Percentiles rank a stretch among this genome's conserved stretches.
These are phyloP conservation scores for Cladosporium sp. DNA, from an alignment of 2,329 filamentous ascomycete species.

Conservation along the genomic window DNA sequence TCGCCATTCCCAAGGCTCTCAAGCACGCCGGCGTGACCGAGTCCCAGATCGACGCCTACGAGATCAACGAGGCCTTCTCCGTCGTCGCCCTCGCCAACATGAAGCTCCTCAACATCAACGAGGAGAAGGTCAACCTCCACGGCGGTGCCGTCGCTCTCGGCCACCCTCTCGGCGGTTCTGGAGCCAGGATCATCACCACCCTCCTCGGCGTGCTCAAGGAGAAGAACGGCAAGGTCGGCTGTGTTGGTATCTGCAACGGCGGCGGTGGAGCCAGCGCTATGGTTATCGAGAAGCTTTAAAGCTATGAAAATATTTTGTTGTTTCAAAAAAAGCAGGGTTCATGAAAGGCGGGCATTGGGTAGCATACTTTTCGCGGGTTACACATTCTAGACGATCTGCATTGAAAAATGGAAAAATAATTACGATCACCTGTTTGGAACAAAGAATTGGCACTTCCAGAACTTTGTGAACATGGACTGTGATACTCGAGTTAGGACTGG, in stretches of 20 bases:
- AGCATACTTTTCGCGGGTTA: slow-evolving; percentile 1
- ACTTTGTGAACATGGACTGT: background rate
- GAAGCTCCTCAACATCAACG: slow-evolving; percentile 77
- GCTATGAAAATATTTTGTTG: background rate
- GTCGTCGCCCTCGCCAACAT: slow-evolving; percentile 95
- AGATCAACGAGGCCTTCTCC: slow-evolving; percentile 99
- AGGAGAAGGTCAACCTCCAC: slow-evolving; percentile 91
- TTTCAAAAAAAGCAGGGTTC: background rate
- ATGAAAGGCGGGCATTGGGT: slow-evolving; percentile 9
- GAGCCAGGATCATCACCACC: slow-evolving; percentile 90
- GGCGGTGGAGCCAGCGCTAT: slow-evolving; percentile 93
- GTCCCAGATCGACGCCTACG: slow-evolving; percentile 84
- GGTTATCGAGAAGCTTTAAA: slow-evolving; percentile 68
- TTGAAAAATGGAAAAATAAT: background rate
- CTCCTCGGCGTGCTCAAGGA: slow-evolving; percentile 84
- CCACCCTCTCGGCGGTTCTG: slow-evolving; percentile 90
- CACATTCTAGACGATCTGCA: slow-evolving; percentile 5
- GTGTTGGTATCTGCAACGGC: slow-evolving; percentile 95
- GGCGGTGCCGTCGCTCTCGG: slow-evolving; percentile 95
- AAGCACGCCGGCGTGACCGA: slow-evolving; percentile 85
- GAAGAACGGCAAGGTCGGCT: slow-evolving; percentile 91
- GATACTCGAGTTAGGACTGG: background rate
- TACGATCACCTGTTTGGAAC: background rate
- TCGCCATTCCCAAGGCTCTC: slow-evolving; percentile 96
- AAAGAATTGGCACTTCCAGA: background rate